Percentiles rank a stretch among this genome's conserved stretches.
These are phyloP conservation scores for Cyamopsis tetragonoloba DNA, from an alignment of 306 rosid genomes.

Conservation along the genomic window DNA sequence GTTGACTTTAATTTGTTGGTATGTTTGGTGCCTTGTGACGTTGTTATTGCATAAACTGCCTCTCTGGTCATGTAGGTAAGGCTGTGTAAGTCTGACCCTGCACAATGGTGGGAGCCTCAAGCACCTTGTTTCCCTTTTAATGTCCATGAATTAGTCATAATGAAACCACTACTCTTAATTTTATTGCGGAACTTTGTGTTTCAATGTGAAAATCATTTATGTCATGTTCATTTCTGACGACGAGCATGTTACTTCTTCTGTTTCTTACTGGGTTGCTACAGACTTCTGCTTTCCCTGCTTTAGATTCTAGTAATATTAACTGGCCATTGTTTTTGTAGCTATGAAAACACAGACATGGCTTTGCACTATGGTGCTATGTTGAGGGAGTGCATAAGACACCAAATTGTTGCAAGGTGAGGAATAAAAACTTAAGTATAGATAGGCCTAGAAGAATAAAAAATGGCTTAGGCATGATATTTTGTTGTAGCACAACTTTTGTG, in stretches of 20 bases:
- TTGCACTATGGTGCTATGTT: slow-evolving; percentile 89
- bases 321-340: slow-evolving; percentile 39
- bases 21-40: background rate
- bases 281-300: background rate
- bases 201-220: background rate
- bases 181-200: background rate
- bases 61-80: background rate
- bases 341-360: slow-evolving; percentile 76
- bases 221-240: background rate
- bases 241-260: background rate
- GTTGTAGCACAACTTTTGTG: background rate
- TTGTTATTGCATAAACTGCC: background rate
- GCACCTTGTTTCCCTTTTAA: background rate
- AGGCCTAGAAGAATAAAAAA: background rate
- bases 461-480: background rate
- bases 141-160: background rate
- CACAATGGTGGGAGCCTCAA: background rate
- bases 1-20: background rate
- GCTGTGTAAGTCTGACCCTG: background rate
- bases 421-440: background rate
- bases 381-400: slow-evolving; percentile 96
- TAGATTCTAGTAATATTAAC: background rate
- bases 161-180: background rate
- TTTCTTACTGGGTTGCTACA: background rate
- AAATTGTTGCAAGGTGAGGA: slow-evolving; percentile 81